Evolutionary conservation across 139 green algal genomes (phyloP).

Genomic region (Marvania coccoides): DNA sequence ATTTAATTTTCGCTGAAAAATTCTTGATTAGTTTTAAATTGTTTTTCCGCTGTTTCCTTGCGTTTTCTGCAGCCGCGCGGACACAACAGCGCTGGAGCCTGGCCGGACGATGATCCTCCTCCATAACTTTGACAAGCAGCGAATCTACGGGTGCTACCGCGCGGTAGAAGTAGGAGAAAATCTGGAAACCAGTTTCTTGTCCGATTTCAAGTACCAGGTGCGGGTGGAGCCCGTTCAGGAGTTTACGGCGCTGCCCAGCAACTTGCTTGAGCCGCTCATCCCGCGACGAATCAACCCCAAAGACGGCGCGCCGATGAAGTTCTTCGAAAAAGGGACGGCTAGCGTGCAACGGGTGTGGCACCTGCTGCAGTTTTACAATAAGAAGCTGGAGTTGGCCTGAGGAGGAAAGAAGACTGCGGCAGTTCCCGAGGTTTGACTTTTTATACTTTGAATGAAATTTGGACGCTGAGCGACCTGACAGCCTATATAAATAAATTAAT

Average conservation of each 20-base stretch:
- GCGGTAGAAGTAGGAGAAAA: not conserved
- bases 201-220: not conserved
- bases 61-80: no score
- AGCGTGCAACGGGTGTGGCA: not conserved
- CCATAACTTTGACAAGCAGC: not conserved
- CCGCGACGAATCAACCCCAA: not conserved
- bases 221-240: not conserved
- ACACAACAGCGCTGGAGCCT: not conserved
- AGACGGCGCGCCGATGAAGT: not conserved
- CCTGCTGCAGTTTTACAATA: not conserved
- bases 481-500: not conserved
- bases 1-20: no score
- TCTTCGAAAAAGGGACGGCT: not conserved
- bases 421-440: no score
- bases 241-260: not conserved
- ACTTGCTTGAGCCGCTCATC: not conserved
- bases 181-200: not conserved
- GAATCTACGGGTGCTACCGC: not conserved
- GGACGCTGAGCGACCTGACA: no score
- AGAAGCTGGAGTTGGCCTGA: not conserved
- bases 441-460: no score
- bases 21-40: no score
- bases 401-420: not conserved
- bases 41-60: no score
- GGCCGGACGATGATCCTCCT: not conserved